phyloP scores from a whole-genome alignment of 345 rosid species.

The Populus pruinosa region DNA sequence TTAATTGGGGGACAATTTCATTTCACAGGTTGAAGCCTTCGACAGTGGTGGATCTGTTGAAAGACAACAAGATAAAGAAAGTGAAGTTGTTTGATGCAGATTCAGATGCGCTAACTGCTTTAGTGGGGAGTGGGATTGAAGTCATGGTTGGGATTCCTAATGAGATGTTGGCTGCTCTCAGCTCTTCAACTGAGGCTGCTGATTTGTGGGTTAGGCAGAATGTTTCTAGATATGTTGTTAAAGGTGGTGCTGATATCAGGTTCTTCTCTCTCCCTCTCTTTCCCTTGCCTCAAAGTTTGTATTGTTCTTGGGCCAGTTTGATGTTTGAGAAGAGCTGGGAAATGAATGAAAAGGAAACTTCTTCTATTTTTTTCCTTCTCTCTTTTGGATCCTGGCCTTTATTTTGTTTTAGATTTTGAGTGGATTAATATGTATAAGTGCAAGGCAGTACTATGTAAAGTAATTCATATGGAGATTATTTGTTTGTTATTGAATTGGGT shows the following conservation, averaged over 20 bases:
- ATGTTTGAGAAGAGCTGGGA: neutral
- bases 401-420: slow-evolving; percentile 4
- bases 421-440: neutral
- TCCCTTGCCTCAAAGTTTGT: neutral
- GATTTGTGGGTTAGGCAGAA: slow-evolving; percentile 84
- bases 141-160: slow-evolving; percentile 94
- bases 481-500: neutral
- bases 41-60: slow-evolving; percentile 88
- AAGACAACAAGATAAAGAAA: slow-evolving; percentile 61
- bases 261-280: slow-evolving; percentile 14
- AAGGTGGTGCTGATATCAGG: slow-evolving; percentile 85
- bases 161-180: slow-evolving; percentile 54
- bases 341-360: neutral
- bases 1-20: slow-evolving; percentile 89
- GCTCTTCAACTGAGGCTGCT: slow-evolving; percentile 51
- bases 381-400: neutral
- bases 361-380: neutral
- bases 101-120: slow-evolving; percentile 51
- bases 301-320: neutral
- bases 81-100: slow-evolving; percentile 90
- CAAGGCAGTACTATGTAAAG: neutral
- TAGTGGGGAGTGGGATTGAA: slow-evolving; percentile 78
- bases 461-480: neutral
- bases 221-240: slow-evolving; percentile 63
- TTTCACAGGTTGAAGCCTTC: slow-evolving; percentile 69